phyloP scores from a whole-genome alignment of 306 rosid genomes.

The Echinosophora koreensis region DNA sequence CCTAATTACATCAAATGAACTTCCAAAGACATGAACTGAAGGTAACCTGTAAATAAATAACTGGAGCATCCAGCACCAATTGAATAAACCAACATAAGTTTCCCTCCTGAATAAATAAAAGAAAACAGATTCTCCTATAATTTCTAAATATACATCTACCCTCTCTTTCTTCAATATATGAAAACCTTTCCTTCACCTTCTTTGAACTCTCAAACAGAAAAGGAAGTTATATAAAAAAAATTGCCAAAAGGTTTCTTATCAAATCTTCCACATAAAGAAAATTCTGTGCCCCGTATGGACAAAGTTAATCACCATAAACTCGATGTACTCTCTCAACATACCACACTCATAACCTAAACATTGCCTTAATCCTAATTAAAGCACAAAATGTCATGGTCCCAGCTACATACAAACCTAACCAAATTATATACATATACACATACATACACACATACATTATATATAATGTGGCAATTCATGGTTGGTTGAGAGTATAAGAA shows the following conservation, averaged over 20 bases:
- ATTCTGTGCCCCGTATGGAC: constrained; percentile 6
- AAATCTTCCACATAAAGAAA: neutral
- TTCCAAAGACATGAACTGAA: constrained; percentile 23
- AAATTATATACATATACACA: neutral
- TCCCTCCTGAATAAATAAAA: neutral
- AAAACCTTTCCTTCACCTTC: neutral
- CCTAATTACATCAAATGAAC: neutral
- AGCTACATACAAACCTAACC: constrained; percentile 22
- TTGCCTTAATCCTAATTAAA: constrained; percentile 20
- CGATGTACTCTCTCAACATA: neutral
- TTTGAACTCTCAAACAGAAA: neutral
- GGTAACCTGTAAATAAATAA: neutral
- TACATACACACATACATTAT: too few species aligned
- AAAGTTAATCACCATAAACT: constrained; percentile 19
- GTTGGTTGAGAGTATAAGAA: too few species aligned
- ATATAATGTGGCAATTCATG: neutral
- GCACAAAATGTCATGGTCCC: neutral
- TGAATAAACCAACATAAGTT: neutral
- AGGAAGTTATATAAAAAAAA: neutral
- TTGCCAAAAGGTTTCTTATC: neutral
- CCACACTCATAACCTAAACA: constrained; percentile 2
- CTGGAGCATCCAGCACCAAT: neutral
- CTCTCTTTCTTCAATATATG: neutral
- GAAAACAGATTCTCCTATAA: neutral
- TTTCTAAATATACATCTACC: neutral